phyloP scores from a whole-genome alignment of 768 basidiomycete genomes.

The Mycena galericulata region DNA sequence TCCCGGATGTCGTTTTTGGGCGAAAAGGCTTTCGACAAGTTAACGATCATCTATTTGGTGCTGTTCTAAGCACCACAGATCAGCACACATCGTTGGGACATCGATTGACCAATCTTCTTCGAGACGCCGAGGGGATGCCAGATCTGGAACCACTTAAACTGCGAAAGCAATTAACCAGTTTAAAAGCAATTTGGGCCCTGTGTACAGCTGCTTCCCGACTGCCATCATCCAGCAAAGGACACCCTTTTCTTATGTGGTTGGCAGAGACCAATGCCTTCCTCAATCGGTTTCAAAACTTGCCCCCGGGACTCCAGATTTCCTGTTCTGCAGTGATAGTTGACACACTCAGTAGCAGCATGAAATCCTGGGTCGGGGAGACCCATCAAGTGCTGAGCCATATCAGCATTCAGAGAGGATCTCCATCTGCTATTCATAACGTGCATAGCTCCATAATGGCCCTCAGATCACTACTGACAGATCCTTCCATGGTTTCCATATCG shows the following conservation, averaged over 20 bases:
- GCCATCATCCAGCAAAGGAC: neutral
- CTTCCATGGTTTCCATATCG: neutral
- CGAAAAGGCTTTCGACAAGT: neutral
- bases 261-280: neutral
- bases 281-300: neutral
- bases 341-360: neutral
- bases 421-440: neutral
- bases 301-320: neutral
- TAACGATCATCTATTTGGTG: conserved; percentile 2
- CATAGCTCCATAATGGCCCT: neutral
- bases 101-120: neutral
- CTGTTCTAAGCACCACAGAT: neutral
- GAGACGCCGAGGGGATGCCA: neutral
- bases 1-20: neutral
- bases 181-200: neutral
- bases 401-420: neutral
- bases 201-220: neutral
- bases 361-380: neutral
- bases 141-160: neutral
- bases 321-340: neutral
- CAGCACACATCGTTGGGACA: neutral
- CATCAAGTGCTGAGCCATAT: neutral
- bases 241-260: neutral
- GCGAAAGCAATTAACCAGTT: neutral
- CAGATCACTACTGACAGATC: neutral